Evolutionary conservation across 2,329 filamentous ascomycete genomes (phyloP).

Genomic region (Cryphonectria radicalis): DNA sequence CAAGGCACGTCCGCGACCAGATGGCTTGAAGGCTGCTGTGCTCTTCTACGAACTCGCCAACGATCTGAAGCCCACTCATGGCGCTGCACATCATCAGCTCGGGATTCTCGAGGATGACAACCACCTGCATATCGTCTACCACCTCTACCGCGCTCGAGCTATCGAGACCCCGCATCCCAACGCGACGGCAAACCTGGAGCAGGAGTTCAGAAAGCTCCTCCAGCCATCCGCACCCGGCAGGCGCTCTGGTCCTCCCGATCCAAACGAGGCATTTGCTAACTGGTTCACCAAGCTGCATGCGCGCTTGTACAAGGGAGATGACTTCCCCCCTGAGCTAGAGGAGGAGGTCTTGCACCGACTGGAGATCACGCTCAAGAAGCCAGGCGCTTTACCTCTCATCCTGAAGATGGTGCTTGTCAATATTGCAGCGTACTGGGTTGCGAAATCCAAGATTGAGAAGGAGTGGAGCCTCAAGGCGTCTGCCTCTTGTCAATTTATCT

Average conservation of each 20-base stretch:
- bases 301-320: constrained; percentile 76
- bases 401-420: constrained; percentile 85
- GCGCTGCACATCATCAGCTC: constrained; percentile 86
- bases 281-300: constrained; percentile 90
- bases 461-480: constrained; percentile 51
- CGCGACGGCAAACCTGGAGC: constrained; percentile 75
- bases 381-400: constrained; percentile 66
- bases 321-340: constrained; percentile 80
- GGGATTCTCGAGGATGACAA: constrained; percentile 82
- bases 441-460: constrained; percentile 61
- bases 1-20: constrained; percentile 72
- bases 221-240: constrained; percentile 41
- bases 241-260: constrained; percentile 50
- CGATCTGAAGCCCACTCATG: constrained; percentile 76
- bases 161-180: constrained; percentile 75
- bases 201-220: constrained; percentile 69
- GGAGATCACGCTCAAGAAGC: constrained; percentile 71
- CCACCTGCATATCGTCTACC: constrained; percentile 84
- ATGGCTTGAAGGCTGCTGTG: constrained; percentile 78
- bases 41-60: constrained; percentile 85
- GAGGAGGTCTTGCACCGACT: constrained; percentile 82
- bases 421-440: constrained; percentile 79
- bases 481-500: constrained; percentile 65
- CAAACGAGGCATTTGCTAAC: constrained; percentile 67
- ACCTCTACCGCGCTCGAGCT: constrained; percentile 83